Base-by-base conservation (phyloP, 805 yeast genomes). In the Myxozyma kluyveri region DNA sequence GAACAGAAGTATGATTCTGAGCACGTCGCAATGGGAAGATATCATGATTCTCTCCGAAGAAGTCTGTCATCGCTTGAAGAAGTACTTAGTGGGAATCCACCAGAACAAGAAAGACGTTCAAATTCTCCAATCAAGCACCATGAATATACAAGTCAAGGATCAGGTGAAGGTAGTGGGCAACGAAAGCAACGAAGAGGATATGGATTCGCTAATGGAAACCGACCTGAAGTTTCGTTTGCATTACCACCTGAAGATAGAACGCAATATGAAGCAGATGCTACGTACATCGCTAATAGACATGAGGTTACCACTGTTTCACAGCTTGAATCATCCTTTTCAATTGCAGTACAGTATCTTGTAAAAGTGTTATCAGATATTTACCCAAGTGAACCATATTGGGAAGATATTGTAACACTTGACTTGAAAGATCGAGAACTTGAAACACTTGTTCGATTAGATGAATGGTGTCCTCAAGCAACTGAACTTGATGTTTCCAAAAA, bases 291-390 rank as follows among this genome's bases (percentile, higher is more conserved):
- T 19, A 45, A 48, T 14, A 45, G 61, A 10, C 61, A 57, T 27
- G 66, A 75, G 46, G 73, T 72, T 1, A 78, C 81, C 1, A 53
- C 50, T 19, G 58, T 52, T 1, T 56, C 78, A 7, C 73, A 71
- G 32, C 54, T 77, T 4, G 60, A 56, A 29, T 56, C 60, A 14
- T 72, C 80, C 1, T 78, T 75, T 54, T 68, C 78, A 2, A 69
- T 73, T 49, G 71, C 75, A 0, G 71, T 69, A 47, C 71, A 65
- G 47, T 65, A 65, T 19, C 64, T 79, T 29, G 75, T 77, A 6
- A 67, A 75, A 1, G 65, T 75, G 3, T 67, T 78, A 14, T 75
- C 77, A 0, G 76, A 74, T 37, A 59, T 66, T n/a, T 61, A 59
- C 3, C 65, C 62, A 2, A 68, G 65, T 7, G 64, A 67, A 6